Percentiles rank a stretch among this genome's conserved stretches.
These are phyloP conservation scores for Phalaenopsis hybrid DNA, from an alignment of 116 monocot genomes.

Conservation along the genomic window DNA sequence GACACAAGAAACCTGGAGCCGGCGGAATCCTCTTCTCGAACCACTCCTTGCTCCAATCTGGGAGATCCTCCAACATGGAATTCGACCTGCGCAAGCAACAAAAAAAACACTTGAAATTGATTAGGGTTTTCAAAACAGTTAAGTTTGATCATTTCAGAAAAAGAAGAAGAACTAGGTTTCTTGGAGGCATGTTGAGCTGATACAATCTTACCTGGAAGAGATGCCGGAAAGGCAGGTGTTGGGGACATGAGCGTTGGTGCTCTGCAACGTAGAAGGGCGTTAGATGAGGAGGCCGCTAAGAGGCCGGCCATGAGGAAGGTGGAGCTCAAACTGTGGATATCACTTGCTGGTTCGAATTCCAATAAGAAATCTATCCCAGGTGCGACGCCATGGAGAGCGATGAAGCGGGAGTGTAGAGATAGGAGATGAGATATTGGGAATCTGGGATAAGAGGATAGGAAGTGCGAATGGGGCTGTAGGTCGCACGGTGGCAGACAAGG, in stretches of 20 bases:
- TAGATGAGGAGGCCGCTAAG: constrained; percentile 16
- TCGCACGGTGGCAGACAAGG: background rate
- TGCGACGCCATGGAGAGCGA: background rate
- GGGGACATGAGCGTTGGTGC: constrained; percentile 14
- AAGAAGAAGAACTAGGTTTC: background rate
- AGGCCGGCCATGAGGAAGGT: constrained; percentile 23
- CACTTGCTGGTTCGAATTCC: background rate
- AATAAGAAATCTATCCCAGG: background rate
- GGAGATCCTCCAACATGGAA: constrained; percentile 4
- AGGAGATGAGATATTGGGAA: background rate
- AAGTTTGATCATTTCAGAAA: too few species aligned
- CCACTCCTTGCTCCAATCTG: constrained; percentile 3
- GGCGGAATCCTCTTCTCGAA: constrained; percentile 12
- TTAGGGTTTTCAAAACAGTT: background rate
- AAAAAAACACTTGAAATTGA: background rate
- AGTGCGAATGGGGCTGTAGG: background rate
- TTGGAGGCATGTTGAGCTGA: background rate
- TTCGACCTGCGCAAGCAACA: background rate
- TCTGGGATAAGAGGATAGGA: background rate
- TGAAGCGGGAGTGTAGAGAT: background rate
- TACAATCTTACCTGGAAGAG: constrained; percentile 25
- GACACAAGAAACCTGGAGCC: constrained; percentile 41
- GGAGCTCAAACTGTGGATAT: background rate
- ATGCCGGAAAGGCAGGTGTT: constrained; percentile 5
- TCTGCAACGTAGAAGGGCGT: constrained; percentile 13